Base-by-base conservation (phyloP, 108 stramenopile genomes). In the Nannochloropsis gaditana region DNA sequence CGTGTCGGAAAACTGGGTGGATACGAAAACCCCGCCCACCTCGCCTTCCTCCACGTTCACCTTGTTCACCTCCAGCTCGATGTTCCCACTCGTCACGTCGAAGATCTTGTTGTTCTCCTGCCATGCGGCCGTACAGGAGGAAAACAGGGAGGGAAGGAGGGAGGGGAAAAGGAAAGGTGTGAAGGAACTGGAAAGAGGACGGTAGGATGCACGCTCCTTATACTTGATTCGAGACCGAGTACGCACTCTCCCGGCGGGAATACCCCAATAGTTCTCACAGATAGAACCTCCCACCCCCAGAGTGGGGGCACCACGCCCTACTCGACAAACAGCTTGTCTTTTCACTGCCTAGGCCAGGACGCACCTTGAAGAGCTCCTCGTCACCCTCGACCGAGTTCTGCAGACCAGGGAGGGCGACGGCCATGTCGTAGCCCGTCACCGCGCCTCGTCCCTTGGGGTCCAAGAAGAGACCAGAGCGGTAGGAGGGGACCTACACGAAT, bases 401-500 rank as follows among this genome's bases (percentile, higher is more conserved):
- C 88, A 95, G 94, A 89, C 94, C 97, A n/a, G 96, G 95, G 92
- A 97, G 96, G 84, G 96, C 97, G 80, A 95, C 94, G 86, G 97
- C 97, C 95, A 96, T 95, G 91, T 97, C 97, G 93, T 97, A 97
- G 82, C 97, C 97, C 84, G 97, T 96, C 86, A 95, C 94, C 89
- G 94, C 95, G 87, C 97, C 97, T 91, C 97, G 97, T 94, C 96
- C 96, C 95, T 97, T 97, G 93, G 97, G 97, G 95, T 97, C 97
- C 86, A 97, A 94, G 95, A 97, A 97, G 85, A 96, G 95, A 90
- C 97, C 97, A 45, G 96, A 96, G 83, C 97, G 95, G 97, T 97
- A 97, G 41, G 95, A 95, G 86, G 97, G 97, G 87, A 93, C 59
- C 59, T 73, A 6, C 15, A 3, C 19, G 59, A 73, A 73, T 73